A percentile compares a stretch with the other conserved stretches of the same genome.
These are phyloP conservation scores for Trichoderma erinaceum DNA, from an alignment of 495 filamentous ascomycete genomes.

Conservation along the genomic window DNA sequence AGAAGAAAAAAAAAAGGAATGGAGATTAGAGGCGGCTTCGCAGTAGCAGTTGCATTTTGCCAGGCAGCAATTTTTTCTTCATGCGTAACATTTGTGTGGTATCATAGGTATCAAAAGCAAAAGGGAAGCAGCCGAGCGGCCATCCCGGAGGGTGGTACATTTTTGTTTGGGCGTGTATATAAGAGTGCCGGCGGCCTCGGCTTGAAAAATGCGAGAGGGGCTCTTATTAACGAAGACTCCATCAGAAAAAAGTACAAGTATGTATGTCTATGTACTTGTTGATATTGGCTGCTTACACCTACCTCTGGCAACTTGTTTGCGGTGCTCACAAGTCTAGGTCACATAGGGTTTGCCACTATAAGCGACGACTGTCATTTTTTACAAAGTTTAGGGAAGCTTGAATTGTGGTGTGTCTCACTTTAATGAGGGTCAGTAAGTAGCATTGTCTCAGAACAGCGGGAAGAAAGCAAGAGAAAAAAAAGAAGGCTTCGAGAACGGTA, in stretches of 20 bases:
- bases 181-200: constrained; percentile 11
- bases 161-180: constrained; percentile 4
- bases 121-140: neutral
- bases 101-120: neutral
- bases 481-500: constrained; percentile 10
- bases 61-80: neutral
- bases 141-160: neutral
- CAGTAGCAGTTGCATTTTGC: neutral
- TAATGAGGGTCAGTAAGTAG: neutral
- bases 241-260: neutral
- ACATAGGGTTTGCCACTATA: constrained; percentile 3
- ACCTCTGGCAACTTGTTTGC: neutral
- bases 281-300: constrained; percentile 5
- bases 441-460: neutral
- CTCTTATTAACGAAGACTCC: neutral
- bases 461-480: neutral
- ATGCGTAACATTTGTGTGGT: neutral
- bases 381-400: neutral
- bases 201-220: neutral
- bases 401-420: neutral
- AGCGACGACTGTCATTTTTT: constrained; percentile 4
- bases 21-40: neutral
- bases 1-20: neutral
- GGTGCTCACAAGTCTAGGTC: neutral
- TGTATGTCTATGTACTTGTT: neutral